A percentile compares a stretch with the other conserved stretches of the same genome.
Evolutionary conservation across 768 basidiomycete genomes (phyloP).

Genomic region (Leccinum fibrillosum): DNA sequence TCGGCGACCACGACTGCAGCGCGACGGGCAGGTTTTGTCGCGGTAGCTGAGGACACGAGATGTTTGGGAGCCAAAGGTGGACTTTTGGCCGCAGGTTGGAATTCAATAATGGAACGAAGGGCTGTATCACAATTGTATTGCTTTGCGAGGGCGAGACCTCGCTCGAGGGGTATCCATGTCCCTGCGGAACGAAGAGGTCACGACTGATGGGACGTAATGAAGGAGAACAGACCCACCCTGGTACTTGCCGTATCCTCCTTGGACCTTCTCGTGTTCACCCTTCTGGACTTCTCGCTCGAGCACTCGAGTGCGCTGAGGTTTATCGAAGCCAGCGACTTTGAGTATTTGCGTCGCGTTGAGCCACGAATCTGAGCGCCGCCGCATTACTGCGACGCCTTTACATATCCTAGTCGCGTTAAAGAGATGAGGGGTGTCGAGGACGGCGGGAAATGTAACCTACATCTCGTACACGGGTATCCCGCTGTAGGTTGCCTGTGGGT

Average conservation of each 20-base stretch:
- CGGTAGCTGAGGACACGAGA: constrained; percentile 66
- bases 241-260: constrained; percentile 99
- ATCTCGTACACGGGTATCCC: constrained; percentile 92
- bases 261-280: constrained; percentile 98
- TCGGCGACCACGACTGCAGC: constrained; percentile 16
- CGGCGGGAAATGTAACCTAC: constrained; percentile 49
- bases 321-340: constrained; percentile 99
- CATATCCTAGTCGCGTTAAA: constrained; percentile 72
- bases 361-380: constrained; percentile 93
- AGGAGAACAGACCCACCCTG: constrained; percentile 65
- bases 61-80: constrained; percentile 97
- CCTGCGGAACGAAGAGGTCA: constrained; percentile 46
- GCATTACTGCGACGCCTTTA: constrained; percentile 96
- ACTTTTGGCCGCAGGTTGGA: constrained; percentile 83
- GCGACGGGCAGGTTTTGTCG: constrained; percentile 31
- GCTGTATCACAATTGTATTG: constrained; percentile 90
- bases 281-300: constrained; percentile 98
- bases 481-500: constrained; percentile 79
- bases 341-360: constrained; percentile 99
- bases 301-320: constrained; percentile 95
- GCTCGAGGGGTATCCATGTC: constrained; percentile 96
- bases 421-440: constrained; percentile 31
- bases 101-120: constrained; percentile 92
- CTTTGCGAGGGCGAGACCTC: constrained; percentile 79
- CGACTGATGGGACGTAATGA: neutral